Conservation (phyloP, 805 yeast species). For the Saturnispora silvae region DNA sequence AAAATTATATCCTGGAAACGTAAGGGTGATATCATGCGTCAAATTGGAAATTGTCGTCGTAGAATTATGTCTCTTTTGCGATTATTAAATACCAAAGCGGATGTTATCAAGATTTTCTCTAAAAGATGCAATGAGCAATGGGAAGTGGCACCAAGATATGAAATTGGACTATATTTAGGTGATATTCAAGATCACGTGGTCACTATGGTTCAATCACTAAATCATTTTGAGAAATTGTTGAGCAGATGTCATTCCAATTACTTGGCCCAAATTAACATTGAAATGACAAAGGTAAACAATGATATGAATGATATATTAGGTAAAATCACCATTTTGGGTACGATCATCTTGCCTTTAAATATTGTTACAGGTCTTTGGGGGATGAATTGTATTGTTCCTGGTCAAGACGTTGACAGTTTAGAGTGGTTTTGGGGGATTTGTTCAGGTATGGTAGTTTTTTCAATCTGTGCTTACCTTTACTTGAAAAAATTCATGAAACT, state of each 20-base stretch:
- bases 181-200: constrained; percentile 97
- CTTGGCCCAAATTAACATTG: constrained; percentile 92
- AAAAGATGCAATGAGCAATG: constrained; percentile 81
- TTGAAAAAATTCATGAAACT: constrained; percentile 33
- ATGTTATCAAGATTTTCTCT: constrained; percentile 92
- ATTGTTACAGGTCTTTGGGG: constrained; percentile 98
- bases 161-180: constrained; percentile 88
- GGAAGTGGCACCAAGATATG: constrained; percentile 70
- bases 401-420: constrained; percentile 58
- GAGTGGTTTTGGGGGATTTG: constrained; percentile 55
- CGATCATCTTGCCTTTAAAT: constrained; percentile 90
- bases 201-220: constrained; percentile 91
- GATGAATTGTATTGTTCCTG: constrained; percentile 95
- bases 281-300: constrained; percentile 93
- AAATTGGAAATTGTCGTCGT: constrained; percentile 93
- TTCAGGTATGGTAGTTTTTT: constrained; percentile 35
- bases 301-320: constrained; percentile 96
- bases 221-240: constrained; percentile 87
- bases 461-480: constrained; percentile 36
- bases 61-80: constrained; percentile 85
- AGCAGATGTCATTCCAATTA: constrained; percentile 96
- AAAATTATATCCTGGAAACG: constrained; percentile 65
- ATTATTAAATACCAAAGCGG: constrained; percentile 85
- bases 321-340: constrained; percentile 85
- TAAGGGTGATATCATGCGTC: constrained; percentile 88